Conservation (phyloP, 176 grass and related monocot species). For the Oryza brachyantha region DNA sequence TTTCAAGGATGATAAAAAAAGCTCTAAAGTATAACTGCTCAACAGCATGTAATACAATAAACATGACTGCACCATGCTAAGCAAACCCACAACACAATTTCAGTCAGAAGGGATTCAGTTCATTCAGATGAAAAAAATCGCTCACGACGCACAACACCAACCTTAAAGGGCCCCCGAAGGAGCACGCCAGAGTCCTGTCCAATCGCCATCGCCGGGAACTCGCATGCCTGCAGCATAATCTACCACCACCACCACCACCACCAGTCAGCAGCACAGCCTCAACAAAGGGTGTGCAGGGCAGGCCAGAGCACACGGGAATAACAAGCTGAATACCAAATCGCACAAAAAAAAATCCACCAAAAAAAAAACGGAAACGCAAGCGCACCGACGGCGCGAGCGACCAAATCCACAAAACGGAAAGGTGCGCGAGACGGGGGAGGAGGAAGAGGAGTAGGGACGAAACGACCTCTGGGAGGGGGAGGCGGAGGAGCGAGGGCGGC, state of each 20-base stretch:
- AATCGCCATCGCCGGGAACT: neutral
- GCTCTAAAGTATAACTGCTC: neutral
- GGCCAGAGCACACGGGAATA: neutral
- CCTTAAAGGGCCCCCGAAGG: constrained; percentile 15
- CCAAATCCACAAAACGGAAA: too few relatives aligned
- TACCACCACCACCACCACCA: too few relatives aligned
- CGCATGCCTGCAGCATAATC: neutral
- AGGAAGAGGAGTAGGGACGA: too few relatives aligned
- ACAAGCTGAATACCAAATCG: neutral
- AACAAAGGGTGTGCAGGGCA: neutral
- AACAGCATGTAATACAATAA: neutral
- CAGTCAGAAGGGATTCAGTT: neutral
- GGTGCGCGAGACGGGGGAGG: neutral
- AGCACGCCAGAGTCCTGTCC: neutral
- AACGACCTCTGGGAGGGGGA: constrained; percentile 10
- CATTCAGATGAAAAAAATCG: neutral
- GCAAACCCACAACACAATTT: neutral
- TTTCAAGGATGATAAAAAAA: too few relatives aligned
- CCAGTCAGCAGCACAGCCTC: neutral
- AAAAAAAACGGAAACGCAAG: neutral
- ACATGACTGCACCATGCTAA: neutral
- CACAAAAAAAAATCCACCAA: too few relatives aligned
- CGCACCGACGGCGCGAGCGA: too few relatives aligned
- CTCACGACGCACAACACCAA: neutral
- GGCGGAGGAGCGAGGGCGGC: neutral